Evolutionary conservation across 495 filamentous ascomycete genomes (phyloP), one percentile per base, ranked within the genome.

Genomic region (Tuber magnatum): DNA sequence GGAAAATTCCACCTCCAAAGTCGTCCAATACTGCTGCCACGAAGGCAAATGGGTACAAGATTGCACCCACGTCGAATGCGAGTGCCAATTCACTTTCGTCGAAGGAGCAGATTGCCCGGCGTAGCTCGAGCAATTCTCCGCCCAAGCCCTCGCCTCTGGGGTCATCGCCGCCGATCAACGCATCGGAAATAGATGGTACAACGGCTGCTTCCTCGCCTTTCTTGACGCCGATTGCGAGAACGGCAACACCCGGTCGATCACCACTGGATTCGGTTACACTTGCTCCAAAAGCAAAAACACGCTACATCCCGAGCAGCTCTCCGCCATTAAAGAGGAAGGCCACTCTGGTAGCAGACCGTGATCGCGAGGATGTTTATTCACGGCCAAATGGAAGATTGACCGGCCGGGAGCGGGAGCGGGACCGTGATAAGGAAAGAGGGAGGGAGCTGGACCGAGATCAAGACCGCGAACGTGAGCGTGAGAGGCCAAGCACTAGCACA

Each of bases 131-230:
- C 18, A 88, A 85, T 70, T 89, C 88, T 20, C 87, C 88, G n/a
- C 84, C 85, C 74, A 90, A 90, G 76, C 88, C 87, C 3, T 89
- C 89, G 14, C 87, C 88, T 8, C 85, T 89, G 42, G 88, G 86
- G 28, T 87, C 87, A 8, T 89, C 89, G 18, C 89, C 87, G n/a
- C 87, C 88, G 8, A 84, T 87, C 35, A 90, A 81, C 35, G 80
- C 77, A 44, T 77, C 75, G 8, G 80, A 80, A 75, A 79, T 77
- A 38, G 81, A 78, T 73, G 78, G 69, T 44, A 77, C 56, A 42
- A 81, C 80, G 2, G 69, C 74, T 61, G 73, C 80, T 69, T 79
- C 77, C 48, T 82, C 81, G 0, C 78, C 81, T 32, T 79, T 80
- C 32, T 70, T 74, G 20, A 74, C 72, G 22, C 74, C 81, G 28